Base-by-base conservation (phyloP, 2,329 filamentous ascomycete species). In the Lachnellula willkommii region DNA sequence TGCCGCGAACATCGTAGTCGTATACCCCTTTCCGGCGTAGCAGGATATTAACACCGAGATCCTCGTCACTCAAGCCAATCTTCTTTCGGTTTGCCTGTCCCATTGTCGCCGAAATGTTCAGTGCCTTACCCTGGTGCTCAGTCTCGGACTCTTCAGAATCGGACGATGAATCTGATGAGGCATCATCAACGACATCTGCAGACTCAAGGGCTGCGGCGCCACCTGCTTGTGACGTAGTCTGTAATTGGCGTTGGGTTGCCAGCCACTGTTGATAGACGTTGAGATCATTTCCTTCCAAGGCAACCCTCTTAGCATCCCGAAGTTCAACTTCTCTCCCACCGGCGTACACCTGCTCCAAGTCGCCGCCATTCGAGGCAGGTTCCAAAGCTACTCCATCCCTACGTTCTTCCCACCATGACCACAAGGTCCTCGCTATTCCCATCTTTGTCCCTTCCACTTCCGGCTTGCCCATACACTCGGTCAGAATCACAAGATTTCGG, bases 1-100 rank as follows among this genome's bases (percentile, higher is more conserved):
- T 96, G 37, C 88, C 89, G 42, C 90, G 82, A 1, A 96, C 88
- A 67, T 96, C 90, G 64, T 89, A 99, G 71, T 99, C 94, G 69
- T 94, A 89, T n/a, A 95, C 85, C 14, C 87, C 89, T 69, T 92
- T 95, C 63, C 89, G 87, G 64, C 94, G 89, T 42, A 97, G 79
- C 9, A 99, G 77, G 48, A 99, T 83, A 63, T 95, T 96, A 62
- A 97, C 85, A 17, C 94, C 94, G 3, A 97, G 78, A 64, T 97
- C 94, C 61, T 93, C 90, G 63, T 96, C 92, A 52, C 84, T 92
- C 40, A 95, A 77, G 0, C 89, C 89, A 24, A 93, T 82, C 71
- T 96, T 96, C 69, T 90, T 93, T 58, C 90, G 84, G 60, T 85
- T 87, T 8, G 88, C 85, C 71, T 96, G 90, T 8, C 88, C 89